phyloP scores from a whole-genome alignment of 805 yeast genomes.

The Cyberlindnera suaveolens region DNA sequence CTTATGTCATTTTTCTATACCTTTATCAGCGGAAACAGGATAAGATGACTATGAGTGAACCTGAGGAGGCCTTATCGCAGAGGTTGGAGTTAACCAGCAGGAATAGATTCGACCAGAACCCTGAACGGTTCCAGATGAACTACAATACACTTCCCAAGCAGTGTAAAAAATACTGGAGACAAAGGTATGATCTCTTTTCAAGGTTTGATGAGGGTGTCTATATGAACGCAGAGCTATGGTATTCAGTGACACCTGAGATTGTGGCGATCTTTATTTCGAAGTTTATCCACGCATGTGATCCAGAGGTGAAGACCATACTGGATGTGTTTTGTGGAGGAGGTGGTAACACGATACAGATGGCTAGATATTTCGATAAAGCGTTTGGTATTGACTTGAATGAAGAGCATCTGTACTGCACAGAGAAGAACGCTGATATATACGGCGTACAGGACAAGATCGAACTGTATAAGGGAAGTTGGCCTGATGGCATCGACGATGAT shows the following conservation, averaged over 20 bases:
- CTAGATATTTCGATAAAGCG: conserved; percentile 46
- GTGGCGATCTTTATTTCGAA: conserved; percentile 58
- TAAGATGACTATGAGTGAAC: too few relatives aligned
- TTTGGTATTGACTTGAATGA: conserved; percentile 59
- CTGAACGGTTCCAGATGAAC: neutral
- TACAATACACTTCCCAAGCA: neutral
- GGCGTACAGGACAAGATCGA: conserved; percentile 47
- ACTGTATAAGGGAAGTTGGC: conserved; percentile 43
- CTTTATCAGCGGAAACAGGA: too few relatives aligned
- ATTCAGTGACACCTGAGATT: conserved; percentile 79
- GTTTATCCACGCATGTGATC: conserved; percentile 45
- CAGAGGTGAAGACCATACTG: conserved; percentile 39
- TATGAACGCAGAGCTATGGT: conserved; percentile 75
- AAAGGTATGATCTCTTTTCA: conserved; percentile 55
- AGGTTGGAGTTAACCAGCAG: neutral
- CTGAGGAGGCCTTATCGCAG: neutral
- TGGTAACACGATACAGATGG: conserved; percentile 77
- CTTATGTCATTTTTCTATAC: too few relatives aligned
- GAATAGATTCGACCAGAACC: neutral
- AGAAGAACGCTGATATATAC: conserved; percentile 61
- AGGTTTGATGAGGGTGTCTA: conserved; percentile 61
- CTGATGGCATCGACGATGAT: conserved; percentile 17
- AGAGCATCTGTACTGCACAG: conserved; percentile 58
- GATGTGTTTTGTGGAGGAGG: conserved; percentile 89
- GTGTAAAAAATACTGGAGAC: conserved; percentile 38